These are phyloP conservation scores for Penicillium fuscoglaucum DNA, from an alignment of 2,329 filamentous ascomycete species.

Conservation along the genomic window DNA sequence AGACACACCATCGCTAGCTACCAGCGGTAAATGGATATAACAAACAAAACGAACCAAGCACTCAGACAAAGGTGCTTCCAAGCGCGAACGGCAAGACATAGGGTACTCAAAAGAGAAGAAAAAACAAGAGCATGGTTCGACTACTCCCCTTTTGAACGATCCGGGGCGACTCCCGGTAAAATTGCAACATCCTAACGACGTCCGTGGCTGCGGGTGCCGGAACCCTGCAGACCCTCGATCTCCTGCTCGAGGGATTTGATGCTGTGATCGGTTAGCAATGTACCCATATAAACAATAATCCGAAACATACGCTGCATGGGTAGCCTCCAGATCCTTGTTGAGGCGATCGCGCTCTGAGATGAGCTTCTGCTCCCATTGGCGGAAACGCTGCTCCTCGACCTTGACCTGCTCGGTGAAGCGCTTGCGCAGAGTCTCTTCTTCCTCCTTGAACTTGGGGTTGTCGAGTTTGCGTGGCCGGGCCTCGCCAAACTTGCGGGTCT, in stretches of 20 bases:
- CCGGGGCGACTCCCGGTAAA: constrained; percentile 19
- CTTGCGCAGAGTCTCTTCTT: constrained; percentile 97
- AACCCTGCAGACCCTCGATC: constrained; percentile 90
- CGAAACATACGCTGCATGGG: constrained; percentile 69
- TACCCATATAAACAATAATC: neutral
- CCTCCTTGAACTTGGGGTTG: constrained; percentile 99
- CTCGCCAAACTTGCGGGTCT: constrained; percentile 99
- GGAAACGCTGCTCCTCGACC: constrained; percentile 98
- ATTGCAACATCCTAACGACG: constrained; percentile 65
- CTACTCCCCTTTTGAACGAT: constrained; percentile 30
- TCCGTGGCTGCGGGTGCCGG: constrained; percentile 84
- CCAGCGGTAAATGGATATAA: constrained; percentile 41
- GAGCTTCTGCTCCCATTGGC: constrained; percentile 99
- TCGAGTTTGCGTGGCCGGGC: constrained; percentile 95
- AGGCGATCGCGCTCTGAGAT: constrained; percentile 97
- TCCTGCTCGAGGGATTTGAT: constrained; percentile 70
- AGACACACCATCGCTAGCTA: constrained; percentile 45
- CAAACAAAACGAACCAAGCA: constrained; percentile 35
- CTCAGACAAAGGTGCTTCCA: constrained; percentile 33
- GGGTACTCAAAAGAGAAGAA: constrained; percentile 39
- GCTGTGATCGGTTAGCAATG: constrained; percentile 36
- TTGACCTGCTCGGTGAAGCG: constrained; percentile 99
- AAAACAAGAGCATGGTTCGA: constrained; percentile 33
- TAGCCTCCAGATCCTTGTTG: constrained; percentile 99
- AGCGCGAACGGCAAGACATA: constrained; percentile 34